Percentiles rank a stretch among this genome's conserved stretches.
Conservation (phyloP, 176 grass and related monocot species). For the Tuctoria greenei region DNA sequence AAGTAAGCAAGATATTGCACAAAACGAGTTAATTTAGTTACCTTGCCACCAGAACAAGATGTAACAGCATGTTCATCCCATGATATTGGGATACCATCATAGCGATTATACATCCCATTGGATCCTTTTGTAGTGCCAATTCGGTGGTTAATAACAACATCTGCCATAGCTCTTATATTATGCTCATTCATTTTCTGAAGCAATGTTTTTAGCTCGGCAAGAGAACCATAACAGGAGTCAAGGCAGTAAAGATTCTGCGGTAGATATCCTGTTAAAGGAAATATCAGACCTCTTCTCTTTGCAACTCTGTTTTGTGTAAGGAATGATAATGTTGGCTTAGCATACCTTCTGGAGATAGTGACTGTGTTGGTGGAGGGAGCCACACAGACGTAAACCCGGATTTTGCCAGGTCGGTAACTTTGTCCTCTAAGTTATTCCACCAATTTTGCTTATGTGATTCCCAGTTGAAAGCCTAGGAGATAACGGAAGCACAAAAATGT, state of each 20-base stretch:
- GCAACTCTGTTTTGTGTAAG: constrained; percentile 2
- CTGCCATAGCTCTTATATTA: constrained; percentile 83
- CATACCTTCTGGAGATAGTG: constrained; percentile 70
- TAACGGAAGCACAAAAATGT: neutral
- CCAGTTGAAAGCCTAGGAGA: constrained; percentile 84
- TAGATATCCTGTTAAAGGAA: constrained; percentile 66
- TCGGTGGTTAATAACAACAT: constrained; percentile 98
- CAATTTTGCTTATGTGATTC: constrained; percentile 88
- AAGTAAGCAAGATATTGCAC: constrained; percentile 14
- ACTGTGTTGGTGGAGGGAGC: constrained; percentile 86
- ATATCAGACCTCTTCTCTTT: constrained; percentile 1
- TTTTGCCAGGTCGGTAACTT: constrained; percentile 65
- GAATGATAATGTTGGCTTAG: neutral
- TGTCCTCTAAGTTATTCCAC: constrained; percentile 76
- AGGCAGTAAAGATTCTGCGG: constrained; percentile 90
- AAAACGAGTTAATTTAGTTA: constrained; percentile 35
- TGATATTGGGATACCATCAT: constrained; percentile 82
- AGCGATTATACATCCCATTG: constrained; percentile 82
- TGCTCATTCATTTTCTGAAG: constrained; percentile 72
- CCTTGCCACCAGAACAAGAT: constrained; percentile 94
- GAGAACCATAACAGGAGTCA: constrained; percentile 89
- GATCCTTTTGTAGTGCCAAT: constrained; percentile 80
- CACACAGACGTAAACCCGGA: constrained; percentile 86
- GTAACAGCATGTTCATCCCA: constrained; percentile 96
- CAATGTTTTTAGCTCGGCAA: constrained; percentile 55